A percentile compares a stretch with the other conserved stretches of the same genome.
Evolutionary conservation across 2,329 filamentous ascomycete species (phyloP).

Genomic region (Monilinia vaccinii-corymbosi): DNA sequence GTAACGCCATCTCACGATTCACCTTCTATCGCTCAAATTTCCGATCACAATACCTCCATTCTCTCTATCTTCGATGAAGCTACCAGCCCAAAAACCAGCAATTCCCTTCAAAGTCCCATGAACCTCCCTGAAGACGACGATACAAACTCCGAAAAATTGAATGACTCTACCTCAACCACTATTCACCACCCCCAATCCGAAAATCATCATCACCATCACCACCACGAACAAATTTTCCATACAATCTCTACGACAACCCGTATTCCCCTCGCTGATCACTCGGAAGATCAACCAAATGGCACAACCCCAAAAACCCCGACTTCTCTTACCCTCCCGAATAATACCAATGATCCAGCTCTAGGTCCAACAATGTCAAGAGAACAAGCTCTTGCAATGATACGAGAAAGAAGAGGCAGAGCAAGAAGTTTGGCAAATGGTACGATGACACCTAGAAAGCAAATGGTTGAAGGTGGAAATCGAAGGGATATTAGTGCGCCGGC

Average conservation of each 20-base stretch:
- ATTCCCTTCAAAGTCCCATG: conserved; percentile 18
- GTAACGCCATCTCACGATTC: conserved; percentile 52
- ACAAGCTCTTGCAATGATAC: conserved; percentile 66
- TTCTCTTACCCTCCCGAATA: conserved; percentile 10
- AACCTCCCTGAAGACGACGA: conserved; percentile 11
- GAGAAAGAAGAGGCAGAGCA: conserved; percentile 61
- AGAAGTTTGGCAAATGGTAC: conserved; percentile 57
- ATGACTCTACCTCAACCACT: conserved; percentile 27
- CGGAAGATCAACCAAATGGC: conserved; percentile 7
- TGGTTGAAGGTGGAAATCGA: conserved; percentile 22
- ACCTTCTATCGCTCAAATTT: conserved; percentile 46
- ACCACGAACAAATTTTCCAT: conserved; percentile 20
- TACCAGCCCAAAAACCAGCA: conserved; percentile 19
- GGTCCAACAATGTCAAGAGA: conserved; percentile 62
- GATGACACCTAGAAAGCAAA: conserved; percentile 46
- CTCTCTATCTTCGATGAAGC: conserved; percentile 53
- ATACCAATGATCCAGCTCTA: conserved; percentile 41
- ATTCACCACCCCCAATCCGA: background rate
- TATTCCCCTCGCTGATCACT: conserved; percentile 26
- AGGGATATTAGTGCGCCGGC: conserved; percentile 28
- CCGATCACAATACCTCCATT: conserved; percentile 47
- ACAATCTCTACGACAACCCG: conserved; percentile 29
- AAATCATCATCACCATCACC: conserved; percentile 22
- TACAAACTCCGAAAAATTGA: conserved; percentile 11
- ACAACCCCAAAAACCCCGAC: conserved; percentile 11